Conservation (phyloP, 139 green algal genomes). For the Microglena sp. region DNA sequence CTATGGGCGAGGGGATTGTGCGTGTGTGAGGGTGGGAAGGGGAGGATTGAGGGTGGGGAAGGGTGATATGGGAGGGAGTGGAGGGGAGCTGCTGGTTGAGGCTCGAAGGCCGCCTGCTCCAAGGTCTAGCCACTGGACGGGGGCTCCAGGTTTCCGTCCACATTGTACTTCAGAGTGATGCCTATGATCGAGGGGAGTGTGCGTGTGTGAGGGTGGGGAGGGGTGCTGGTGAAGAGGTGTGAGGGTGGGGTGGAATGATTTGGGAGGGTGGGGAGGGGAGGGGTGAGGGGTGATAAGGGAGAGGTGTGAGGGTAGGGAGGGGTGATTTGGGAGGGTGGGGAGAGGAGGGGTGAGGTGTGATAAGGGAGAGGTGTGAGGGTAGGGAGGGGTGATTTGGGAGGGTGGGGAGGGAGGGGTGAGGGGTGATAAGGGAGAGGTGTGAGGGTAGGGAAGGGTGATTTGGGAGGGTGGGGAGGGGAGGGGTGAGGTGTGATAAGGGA, state of each 20-base stretch:
- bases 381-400: too few relatives aligned
- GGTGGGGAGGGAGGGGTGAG: too few relatives aligned
- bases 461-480: too few relatives aligned
- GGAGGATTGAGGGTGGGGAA: background rate
- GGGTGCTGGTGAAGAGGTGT: too few relatives aligned
- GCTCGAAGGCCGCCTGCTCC: conserved; percentile 27
- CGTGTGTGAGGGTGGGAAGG: background rate
- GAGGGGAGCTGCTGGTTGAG: conserved; percentile 16
- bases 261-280: background rate
- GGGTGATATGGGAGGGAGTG: background rate
- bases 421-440: too few relatives aligned
- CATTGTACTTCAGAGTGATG: conserved; percentile 15
- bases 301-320: too few relatives aligned
- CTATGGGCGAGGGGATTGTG: conserved; percentile 6
- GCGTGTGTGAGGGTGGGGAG: background rate
- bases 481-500: too few relatives aligned
- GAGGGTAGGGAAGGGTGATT: too few relatives aligned
- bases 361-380: too few relatives aligned
- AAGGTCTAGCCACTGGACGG: conserved; percentile 19
- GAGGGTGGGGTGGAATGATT: background rate
- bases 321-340: too few relatives aligned
- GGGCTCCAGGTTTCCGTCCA: conserved; percentile 29
- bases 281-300: background rate
- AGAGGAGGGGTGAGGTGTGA: too few relatives aligned
- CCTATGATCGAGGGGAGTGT: too few relatives aligned